Evolutionary conservation across 805 yeast genomes (phyloP).

Genomic region (Candida suzukii): DNA sequence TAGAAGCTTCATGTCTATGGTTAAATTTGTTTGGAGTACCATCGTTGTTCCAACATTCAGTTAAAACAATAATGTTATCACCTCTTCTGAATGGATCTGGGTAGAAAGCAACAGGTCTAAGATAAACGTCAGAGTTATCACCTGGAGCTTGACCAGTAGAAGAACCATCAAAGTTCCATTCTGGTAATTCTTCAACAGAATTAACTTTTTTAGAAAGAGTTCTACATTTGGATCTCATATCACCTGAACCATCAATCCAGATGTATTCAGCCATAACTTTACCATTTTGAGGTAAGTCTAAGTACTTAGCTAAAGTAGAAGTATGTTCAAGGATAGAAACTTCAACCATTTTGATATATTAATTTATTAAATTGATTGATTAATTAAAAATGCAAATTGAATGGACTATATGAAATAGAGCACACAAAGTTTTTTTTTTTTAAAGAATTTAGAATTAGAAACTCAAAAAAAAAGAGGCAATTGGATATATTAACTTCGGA

Average conservation of each 20-base stretch:
- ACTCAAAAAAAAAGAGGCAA: too few relatives aligned
- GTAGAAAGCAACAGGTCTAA: constrained; percentile 93
- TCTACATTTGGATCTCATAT: constrained; percentile 89
- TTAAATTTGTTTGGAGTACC: constrained; percentile 98
- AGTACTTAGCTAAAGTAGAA: constrained; percentile 73
- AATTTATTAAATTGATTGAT: too few relatives aligned
- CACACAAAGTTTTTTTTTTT: too few relatives aligned
- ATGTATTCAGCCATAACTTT: constrained; percentile 90
- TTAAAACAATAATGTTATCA: constrained; percentile 88
- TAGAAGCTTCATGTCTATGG: constrained; percentile 96
- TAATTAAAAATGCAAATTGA: too few relatives aligned
- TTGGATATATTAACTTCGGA: too few relatives aligned
- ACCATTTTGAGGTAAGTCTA: constrained; percentile 80
- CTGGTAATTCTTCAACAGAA: constrained; percentile 83
- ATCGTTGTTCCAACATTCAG: constrained; percentile 97
- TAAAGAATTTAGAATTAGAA: too few relatives aligned
- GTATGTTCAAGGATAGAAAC: constrained; percentile 54
- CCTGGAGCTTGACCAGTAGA: constrained; percentile 99
- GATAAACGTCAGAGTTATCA: constrained; percentile 88
- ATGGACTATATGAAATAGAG: too few relatives aligned
- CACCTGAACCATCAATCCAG: constrained; percentile 94
- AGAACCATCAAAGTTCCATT: constrained; percentile 99
- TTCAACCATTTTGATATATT: constrained; percentile 11
- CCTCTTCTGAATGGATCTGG: constrained; percentile 98
- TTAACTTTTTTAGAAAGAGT: constrained; percentile 66